These are phyloP conservation scores for Pulveroboletus sp. DNA, from an alignment of 768 basidiomycete genomes.

Conservation along the genomic window DNA sequence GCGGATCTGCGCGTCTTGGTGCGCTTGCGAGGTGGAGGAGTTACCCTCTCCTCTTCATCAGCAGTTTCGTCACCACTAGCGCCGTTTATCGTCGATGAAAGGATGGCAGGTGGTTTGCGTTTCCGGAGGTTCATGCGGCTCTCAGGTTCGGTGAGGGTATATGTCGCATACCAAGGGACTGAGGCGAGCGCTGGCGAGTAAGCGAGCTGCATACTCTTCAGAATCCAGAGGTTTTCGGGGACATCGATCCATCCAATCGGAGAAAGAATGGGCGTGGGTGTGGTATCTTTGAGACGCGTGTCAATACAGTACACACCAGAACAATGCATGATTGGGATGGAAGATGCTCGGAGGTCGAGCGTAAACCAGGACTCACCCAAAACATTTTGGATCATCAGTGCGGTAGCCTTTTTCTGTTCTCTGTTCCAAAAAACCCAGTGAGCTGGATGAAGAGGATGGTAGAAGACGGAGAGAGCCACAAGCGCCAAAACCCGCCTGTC, in stretches of 20 bases:
- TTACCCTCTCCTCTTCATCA: conserved; percentile 27
- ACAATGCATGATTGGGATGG: conserved; percentile 1
- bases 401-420: conserved; percentile 44
- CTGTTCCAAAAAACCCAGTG: conserved; percentile 66
- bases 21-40: conserved; percentile 31
- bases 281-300: conserved; percentile 18
- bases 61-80: conserved; percentile 33
- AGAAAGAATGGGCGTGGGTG: conserved; percentile 30
- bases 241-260: conserved; percentile 34
- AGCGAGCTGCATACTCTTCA: conserved; percentile 28
- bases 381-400: conserved; percentile 48
- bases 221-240: conserved; percentile 33
- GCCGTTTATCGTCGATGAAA: conserved; percentile 20
- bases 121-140: conserved; percentile 32
- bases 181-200: conserved; percentile 23
- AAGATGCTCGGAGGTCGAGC: not conserved
- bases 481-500: conserved; percentile 47
- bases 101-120: conserved; percentile 25
- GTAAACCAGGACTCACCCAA: conserved; percentile 40
- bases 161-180: conserved; percentile 28
- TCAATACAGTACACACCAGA: conserved; percentile 1
- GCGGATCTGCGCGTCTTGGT: conserved; percentile 24
- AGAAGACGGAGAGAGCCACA: conserved; percentile 56
- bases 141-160: conserved; percentile 29
- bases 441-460: conserved; percentile 47